phyloP scores from a whole-genome alignment of 2,329 filamentous ascomycete genomes.

The Rutstroemia sp. region DNA sequence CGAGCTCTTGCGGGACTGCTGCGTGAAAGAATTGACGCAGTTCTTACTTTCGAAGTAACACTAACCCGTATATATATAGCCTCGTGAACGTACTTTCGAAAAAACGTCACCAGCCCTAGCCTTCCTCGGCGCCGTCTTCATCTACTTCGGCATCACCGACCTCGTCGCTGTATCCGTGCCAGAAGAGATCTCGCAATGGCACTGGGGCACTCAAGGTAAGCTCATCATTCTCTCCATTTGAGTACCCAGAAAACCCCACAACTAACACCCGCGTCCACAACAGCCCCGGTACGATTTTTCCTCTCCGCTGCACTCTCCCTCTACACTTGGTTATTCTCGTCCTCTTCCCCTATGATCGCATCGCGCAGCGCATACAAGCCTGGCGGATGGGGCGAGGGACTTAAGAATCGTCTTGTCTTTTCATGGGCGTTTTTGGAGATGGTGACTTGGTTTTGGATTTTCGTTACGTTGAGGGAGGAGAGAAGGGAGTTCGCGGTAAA shows the following conservation, averaged over 20 bases:
- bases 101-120: constrained; percentile 62
- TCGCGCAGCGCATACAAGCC: constrained; percentile 31
- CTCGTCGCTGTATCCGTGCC: constrained; percentile 59
- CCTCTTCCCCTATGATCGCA: constrained; percentile 42
- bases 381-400: constrained; percentile 50
- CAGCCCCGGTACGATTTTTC: constrained; percentile 55
- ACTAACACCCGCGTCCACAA: background rate
- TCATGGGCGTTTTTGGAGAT: constrained; percentile 80
- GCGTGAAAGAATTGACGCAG: no score
- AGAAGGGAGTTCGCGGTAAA: constrained; percentile 31
- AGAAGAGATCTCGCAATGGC: constrained; percentile 55
- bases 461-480: constrained; percentile 64
- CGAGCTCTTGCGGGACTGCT: no score
- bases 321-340: constrained; percentile 57
- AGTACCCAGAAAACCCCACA: background rate
- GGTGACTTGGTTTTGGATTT: constrained; percentile 81
- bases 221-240: constrained; percentile 47
- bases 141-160: constrained; percentile 53
- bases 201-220: constrained; percentile 60
- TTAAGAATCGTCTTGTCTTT: constrained; percentile 83
- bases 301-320: constrained; percentile 54
- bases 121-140: constrained; percentile 62
- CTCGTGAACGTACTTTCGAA: constrained; percentile 60
- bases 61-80: constrained; percentile 36
- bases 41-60: background rate